Conservation (phyloP, 495 filamentous ascomycete species). For the Xylaria grammica region DNA sequence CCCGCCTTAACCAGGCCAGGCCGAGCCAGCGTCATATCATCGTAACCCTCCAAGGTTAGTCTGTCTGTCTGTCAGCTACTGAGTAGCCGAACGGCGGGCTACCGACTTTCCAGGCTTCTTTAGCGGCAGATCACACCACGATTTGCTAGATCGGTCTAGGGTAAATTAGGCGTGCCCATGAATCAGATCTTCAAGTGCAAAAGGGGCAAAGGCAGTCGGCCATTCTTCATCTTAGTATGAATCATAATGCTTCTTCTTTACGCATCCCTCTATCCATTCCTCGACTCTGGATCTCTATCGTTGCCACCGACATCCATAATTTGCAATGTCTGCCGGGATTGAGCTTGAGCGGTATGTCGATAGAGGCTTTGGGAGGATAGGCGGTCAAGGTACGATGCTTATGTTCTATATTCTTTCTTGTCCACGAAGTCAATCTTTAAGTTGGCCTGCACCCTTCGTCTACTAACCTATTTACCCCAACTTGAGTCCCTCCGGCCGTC, state of each 20-base stretch:
- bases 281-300: not conserved
- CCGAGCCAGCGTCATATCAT: constrained; percentile 6
- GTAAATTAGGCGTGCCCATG: no score
- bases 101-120: constrained; percentile 2
- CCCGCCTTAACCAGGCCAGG: not conserved
- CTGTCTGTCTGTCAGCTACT: not conserved
- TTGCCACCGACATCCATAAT: not conserved
- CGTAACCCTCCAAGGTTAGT: not conserved
- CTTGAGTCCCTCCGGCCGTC: not conserved
- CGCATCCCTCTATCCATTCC: not conserved
- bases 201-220: not conserved
- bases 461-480: not conserved
- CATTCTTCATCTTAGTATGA: not conserved
- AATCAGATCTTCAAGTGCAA: constrained; percentile 3
- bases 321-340: constrained; percentile 12
- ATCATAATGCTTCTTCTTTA: no score
- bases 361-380: not conserved
- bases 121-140: constrained; percentile 21
- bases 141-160: constrained; percentile 10
- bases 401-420: not conserved
- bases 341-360: not conserved
- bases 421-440: no score
- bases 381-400: not conserved
- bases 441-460: not conserved
- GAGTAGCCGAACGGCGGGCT: constrained; percentile 6